phyloP scores from a whole-genome alignment of 2,329 filamentous ascomycete species.

The Epichloe sp. region DNA sequence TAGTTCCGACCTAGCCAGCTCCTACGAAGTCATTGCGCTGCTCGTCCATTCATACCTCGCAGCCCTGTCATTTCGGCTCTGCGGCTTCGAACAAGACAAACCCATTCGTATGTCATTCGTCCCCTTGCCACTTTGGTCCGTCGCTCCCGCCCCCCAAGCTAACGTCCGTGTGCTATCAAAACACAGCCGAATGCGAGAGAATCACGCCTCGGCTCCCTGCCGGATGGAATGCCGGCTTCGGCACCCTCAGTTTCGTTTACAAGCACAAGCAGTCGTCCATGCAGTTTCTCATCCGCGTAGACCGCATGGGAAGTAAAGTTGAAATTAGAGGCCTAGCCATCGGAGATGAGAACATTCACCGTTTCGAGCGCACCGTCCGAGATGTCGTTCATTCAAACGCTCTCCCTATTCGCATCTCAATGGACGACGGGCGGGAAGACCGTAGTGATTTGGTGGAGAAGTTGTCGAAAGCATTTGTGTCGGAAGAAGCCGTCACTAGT shows the following conservation, averaged over 20 bases:
- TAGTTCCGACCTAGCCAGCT: slow-evolving; percentile 51
- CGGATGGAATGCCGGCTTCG: slow-evolving; percentile 66
- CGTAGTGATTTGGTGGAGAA: slow-evolving; percentile 33
- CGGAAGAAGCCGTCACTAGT: slow-evolving; percentile 48
- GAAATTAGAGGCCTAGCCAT: slow-evolving; percentile 68
- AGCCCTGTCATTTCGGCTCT: slow-evolving; percentile 64
- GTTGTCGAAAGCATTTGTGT: slow-evolving; percentile 58
- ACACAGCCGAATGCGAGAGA: slow-evolving; percentile 33
- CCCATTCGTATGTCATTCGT: slow-evolving; percentile 42
- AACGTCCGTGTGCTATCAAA: neutral
- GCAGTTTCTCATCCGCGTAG: slow-evolving; percentile 70
- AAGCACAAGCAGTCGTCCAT: slow-evolving; percentile 74
- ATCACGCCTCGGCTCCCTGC: slow-evolving; percentile 52
- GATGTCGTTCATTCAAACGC: slow-evolving; percentile 57
- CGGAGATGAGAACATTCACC: slow-evolving; percentile 68
- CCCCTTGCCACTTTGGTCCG: neutral
- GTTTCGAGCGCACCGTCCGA: slow-evolving; percentile 56
- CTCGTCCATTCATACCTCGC: slow-evolving; percentile 74
- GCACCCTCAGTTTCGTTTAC: slow-evolving; percentile 73
- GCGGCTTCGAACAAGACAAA: slow-evolving; percentile 77
- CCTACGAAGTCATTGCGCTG: slow-evolving; percentile 73
- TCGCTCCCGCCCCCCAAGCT: neutral
- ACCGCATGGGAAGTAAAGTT: slow-evolving; percentile 70
- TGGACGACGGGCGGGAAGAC: slow-evolving; percentile 33
- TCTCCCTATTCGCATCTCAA: slow-evolving; percentile 43